Percentiles rank a stretch among this genome's conserved stretches.
Evolutionary conservation across 169 alveolate genomes (phyloP).

Genomic region (Plasmodium gaboni): DNA sequence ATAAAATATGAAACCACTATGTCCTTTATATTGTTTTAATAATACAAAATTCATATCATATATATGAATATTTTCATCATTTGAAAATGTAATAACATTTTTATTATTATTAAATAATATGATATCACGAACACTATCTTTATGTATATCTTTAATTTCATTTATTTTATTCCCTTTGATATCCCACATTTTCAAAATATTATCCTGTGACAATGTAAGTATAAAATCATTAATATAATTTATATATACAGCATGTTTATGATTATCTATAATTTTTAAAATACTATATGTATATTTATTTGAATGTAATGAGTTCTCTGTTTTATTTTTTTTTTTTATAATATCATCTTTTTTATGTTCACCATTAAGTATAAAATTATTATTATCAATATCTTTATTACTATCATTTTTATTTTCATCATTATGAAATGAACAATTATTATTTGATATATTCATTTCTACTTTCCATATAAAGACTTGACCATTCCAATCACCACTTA

Average conservation of each 20-base stretch:
- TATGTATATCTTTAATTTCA: slow-evolving; percentile 63
- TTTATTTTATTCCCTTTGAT: slow-evolving; percentile 30
- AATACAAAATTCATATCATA: slow-evolving; percentile 59
- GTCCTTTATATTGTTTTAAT: slow-evolving; percentile 51
- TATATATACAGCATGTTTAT: slow-evolving; percentile 53
- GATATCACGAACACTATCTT: slow-evolving; percentile 62
- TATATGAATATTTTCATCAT: slow-evolving; percentile 63
- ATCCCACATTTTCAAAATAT: slow-evolving; percentile 46
- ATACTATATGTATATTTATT: slow-evolving; percentile 42
- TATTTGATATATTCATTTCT: not conserved
- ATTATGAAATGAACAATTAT: not conserved
- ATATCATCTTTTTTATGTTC: too few relatives aligned
- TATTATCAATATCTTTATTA: not conserved
- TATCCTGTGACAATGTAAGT: slow-evolving; percentile 61
- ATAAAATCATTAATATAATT: slow-evolving; percentile 37
- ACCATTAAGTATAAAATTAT: not conserved
- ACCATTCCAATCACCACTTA: slow-evolving; percentile 72
- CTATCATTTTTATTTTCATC: not conserved
- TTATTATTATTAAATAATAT: slow-evolving; percentile 54
- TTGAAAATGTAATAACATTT: slow-evolving; percentile 56
- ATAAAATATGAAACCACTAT: slow-evolving; percentile 40
- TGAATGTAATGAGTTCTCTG: not conserved
- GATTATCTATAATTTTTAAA: slow-evolving; percentile 33
- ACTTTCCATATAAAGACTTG: slow-evolving; percentile 48
- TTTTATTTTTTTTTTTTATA: not conserved